A percentile compares a stretch with the other conserved stretches of the same genome.
phyloP scores from a whole-genome alignment of 805 yeast genomes.

The Ogataea paraovalis region DNA sequence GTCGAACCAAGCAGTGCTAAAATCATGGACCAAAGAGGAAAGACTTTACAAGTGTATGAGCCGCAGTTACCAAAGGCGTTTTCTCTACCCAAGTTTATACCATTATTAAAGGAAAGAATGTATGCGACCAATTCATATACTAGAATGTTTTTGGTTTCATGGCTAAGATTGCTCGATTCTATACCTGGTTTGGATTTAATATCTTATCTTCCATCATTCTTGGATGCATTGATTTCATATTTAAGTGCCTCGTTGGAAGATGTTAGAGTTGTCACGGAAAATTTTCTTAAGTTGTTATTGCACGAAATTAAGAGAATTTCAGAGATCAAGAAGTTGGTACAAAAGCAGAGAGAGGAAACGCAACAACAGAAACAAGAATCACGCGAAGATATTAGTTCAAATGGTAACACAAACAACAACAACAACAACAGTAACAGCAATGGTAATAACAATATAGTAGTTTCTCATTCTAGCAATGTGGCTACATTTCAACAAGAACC shows the following conservation, averaged over 20 bases:
- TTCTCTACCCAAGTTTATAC: slow-evolving; percentile 82
- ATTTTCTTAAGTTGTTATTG: slow-evolving; percentile 66
- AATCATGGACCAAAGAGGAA: slow-evolving; percentile 53
- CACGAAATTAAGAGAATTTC: slow-evolving; percentile 78
- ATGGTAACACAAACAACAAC: slow-evolving; percentile 10
- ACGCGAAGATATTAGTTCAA: slow-evolving; percentile 3
- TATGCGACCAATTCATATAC: slow-evolving; percentile 92
- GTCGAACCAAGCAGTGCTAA: slow-evolving; percentile 37
- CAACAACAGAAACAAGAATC: slow-evolving; percentile 12
- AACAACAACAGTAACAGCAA: neutral
- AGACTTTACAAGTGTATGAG: slow-evolving; percentile 55
- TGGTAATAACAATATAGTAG: neutral
- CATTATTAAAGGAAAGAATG: slow-evolving; percentile 85
- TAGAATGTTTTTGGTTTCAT: slow-evolving; percentile 83
- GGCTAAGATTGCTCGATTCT: slow-evolving; percentile 90
- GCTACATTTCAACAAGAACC: slow-evolving; percentile 10
- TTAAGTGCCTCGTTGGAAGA: slow-evolving; percentile 81
- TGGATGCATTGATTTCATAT: slow-evolving; percentile 78
- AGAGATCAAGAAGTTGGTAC: slow-evolving; percentile 54
- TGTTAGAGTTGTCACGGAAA: slow-evolving; percentile 80
- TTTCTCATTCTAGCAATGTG: neutral
- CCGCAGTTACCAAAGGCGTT: slow-evolving; percentile 65
- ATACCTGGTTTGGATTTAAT: slow-evolving; percentile 89
- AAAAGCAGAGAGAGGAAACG: slow-evolving; percentile 31
- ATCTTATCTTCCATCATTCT: slow-evolving; percentile 81